Percentiles rank a stretch among this genome's conserved stretches.
Conservation (phyloP, 495 filamentous ascomycete species). For the Aspergillus mulundensis region DNA sequence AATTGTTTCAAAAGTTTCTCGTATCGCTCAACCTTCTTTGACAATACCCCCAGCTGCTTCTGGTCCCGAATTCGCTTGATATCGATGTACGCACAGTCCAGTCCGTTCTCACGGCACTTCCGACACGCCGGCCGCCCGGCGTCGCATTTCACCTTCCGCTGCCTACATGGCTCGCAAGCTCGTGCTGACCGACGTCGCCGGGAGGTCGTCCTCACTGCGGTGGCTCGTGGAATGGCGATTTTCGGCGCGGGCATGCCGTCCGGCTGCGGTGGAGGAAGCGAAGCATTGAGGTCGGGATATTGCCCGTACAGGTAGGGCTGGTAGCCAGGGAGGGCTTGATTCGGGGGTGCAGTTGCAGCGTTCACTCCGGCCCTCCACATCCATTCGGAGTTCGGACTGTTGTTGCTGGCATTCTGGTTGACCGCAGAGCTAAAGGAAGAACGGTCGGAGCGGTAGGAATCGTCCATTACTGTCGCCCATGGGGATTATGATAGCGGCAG, state of each 20-base stretch:
- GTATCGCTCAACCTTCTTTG: conserved; percentile 42
- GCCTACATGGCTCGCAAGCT: conserved; percentile 70
- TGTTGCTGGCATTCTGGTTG: background rate
- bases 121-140: conserved; percentile 50
- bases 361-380: conserved; percentile 1
- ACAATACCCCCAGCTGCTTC: conserved; percentile 39
- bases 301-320: background rate
- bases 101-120: conserved; percentile 48
- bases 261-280: conserved; percentile 5
- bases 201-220: background rate
- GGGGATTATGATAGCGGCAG: background rate
- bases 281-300: background rate
- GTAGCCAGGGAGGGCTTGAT: conserved; percentile 1
- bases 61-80: conserved; percentile 57
- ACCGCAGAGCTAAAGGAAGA: background rate
- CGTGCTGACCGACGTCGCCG: conserved; percentile 39
- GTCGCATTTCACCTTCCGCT: conserved; percentile 61
- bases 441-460: background rate
- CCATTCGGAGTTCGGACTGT: conserved; percentile 5
- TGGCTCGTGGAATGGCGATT: conserved; percentile 33
- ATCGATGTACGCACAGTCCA: conserved; percentile 50
- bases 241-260: conserved; percentile 16
- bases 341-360: background rate
- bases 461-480: conserved; percentile 6
- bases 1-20: conserved; percentile 41